Base-by-base conservation (phyloP, 2,329 filamentous ascomycete genomes). In the Canariomyces notabilis region DNA sequence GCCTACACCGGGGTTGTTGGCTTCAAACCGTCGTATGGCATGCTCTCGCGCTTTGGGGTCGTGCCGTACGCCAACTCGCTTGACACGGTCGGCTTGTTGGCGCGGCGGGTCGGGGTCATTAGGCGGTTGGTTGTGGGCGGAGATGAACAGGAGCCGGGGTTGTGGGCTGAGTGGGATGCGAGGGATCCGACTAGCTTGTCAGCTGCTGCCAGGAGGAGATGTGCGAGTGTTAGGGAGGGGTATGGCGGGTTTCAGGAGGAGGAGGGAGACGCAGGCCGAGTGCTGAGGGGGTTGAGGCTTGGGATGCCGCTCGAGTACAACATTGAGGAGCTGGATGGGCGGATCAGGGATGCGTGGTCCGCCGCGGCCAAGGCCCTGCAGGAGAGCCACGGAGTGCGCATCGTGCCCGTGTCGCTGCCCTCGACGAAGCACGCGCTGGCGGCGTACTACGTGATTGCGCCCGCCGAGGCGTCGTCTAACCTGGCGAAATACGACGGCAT, bases 401-500 rank as follows among this genome's bases (percentile, higher is more conserved):
- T 97, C 11, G 79, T 88, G 9, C 78, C 86, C 1, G 78, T 97
- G 14, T 88, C 85, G 2, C 74, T 98, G 4, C 90, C 91, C 0
- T 80, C 83, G 1, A 98, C 91, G 1, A 84, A 81, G 52, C 83
- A 87, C 56, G 91, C 93, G 0, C 78, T 98, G 1, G 87, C 89
- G 16, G 87, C 93, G 26, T 98, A 98, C 71, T 98, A 98, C 65
- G 79, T 98, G 46, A 82, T 98, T 46, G 94, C 93, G 1, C 89
- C 93, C 0, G 91, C 93, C 14, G 93, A 98, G 67, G 93, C 93
- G 3, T 89, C 89, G 1, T 97, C 91, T 14, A 98, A 98, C 59
- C 79, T 98, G 2, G 88, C 93, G 47, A 96, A 95, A 64, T 98
- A 96, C 64, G 94, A 98, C 59, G 93, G 93, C 16, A 81, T 97